Evolutionary conservation across 2,329 filamentous ascomycete genomes (phyloP).

Genomic region (Aureobasidium sp.): DNA sequence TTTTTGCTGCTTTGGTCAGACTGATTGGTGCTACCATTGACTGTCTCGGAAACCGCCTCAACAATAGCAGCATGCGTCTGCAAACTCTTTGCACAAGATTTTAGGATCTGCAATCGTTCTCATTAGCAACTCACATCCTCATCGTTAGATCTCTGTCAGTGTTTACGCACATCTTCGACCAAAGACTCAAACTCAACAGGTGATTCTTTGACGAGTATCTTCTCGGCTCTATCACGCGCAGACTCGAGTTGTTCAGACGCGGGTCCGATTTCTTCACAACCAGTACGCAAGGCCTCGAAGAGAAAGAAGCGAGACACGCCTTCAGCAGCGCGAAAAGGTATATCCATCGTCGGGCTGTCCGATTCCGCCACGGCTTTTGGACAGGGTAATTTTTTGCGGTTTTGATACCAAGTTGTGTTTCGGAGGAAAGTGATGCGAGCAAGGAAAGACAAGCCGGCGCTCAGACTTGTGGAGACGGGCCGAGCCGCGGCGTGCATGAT

Average conservation of each 20-base stretch:
- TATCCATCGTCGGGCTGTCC: background rate
- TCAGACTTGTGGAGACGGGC: background rate
- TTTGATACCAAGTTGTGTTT: background rate
- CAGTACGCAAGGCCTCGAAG: slow-evolving; percentile 6
- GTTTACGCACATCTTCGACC: background rate
- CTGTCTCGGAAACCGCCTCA: background rate
- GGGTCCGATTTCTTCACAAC: background rate
- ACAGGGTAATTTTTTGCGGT: too few relatives aligned
- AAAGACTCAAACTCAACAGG: background rate
- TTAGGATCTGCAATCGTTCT: background rate
- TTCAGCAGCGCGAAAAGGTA: slow-evolving; percentile 3
- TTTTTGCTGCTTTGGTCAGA: background rate
- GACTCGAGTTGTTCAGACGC: background rate
- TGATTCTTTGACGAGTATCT: background rate
- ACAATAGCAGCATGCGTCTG: slow-evolving; percentile 4
- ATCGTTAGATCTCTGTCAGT: background rate
- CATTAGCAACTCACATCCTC: background rate
- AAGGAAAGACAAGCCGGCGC: background rate
- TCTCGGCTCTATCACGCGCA: slow-evolving; percentile 3
- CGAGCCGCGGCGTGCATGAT: background rate
- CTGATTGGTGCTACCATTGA: background rate
- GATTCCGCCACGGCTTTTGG: background rate
- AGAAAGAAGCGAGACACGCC: slow-evolving; percentile 8
- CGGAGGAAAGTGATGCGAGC: slow-evolving; percentile 1
- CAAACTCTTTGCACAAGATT: background rate